Evolutionary conservation across 345 rosid genomes (phyloP).

Genomic region (Aquilaria yunnanensis): DNA sequence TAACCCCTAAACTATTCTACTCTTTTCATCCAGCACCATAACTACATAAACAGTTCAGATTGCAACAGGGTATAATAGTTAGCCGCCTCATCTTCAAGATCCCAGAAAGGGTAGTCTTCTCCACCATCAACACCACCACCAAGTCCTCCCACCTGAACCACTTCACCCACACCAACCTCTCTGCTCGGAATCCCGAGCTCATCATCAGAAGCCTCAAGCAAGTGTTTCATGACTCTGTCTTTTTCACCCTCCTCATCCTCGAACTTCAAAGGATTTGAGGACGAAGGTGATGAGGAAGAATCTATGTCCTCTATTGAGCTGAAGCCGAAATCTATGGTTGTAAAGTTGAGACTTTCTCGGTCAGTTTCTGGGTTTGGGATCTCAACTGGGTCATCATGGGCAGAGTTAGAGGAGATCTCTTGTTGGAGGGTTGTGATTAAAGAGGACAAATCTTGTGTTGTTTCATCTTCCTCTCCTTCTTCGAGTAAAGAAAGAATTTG

Average conservation of each 20-base stretch:
- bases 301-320: neutral
- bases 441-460: conserved; percentile 43
- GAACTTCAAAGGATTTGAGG: conserved; percentile 19
- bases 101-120: conserved; percentile 51
- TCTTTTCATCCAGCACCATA: neutral
- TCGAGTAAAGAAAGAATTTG: conserved; percentile 41
- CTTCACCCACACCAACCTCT: conserved; percentile 18
- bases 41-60: conserved; percentile 55
- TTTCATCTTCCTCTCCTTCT: conserved; percentile 40
- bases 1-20: no score
- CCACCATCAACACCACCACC: conserved; percentile 17
- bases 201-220: conserved; percentile 83
- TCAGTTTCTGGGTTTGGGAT: neutral
- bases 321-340: neutral
- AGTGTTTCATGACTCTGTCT: conserved; percentile 62
- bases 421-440: conserved; percentile 54
- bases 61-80: conserved; percentile 56
- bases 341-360: conserved; percentile 13
- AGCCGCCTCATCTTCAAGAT: conserved; percentile 70
- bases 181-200: conserved; percentile 79
- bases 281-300: conserved; percentile 14
- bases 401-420: conserved; percentile 30
- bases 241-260: conserved; percentile 27
- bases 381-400: conserved; percentile 4
- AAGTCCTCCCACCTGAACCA: conserved; percentile 13